phyloP scores from a whole-genome alignment of 2,329 filamentous ascomycete species.

The Incumbomyces delicatus region DNA sequence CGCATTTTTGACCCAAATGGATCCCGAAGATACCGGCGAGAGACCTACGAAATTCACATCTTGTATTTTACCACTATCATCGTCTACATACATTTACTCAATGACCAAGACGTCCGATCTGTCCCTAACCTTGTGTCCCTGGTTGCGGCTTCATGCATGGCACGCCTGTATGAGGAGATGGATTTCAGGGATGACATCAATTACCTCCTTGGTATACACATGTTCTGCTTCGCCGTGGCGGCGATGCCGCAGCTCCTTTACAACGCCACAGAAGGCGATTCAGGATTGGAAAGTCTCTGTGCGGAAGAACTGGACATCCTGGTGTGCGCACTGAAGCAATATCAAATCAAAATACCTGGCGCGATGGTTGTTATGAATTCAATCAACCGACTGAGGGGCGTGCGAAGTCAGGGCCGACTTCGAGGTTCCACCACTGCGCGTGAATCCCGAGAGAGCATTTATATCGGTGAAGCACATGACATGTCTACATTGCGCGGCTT shows the following conservation, averaged over 20 bases:
- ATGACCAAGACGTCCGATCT: not conserved
- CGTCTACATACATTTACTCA: not conserved
- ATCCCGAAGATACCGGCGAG: not conserved
- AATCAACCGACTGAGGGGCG: not conserved
- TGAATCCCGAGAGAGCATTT: too few species aligned
- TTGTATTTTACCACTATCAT: slow-evolving; percentile 1
- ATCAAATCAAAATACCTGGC: slow-evolving; percentile 1
- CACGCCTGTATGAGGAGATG: slow-evolving; percentile 13
- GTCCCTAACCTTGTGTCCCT: slow-evolving; percentile 22
- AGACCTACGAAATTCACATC: not conserved
- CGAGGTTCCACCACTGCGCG: not conserved
- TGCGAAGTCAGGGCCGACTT: not conserved
- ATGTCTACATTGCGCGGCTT: not conserved
- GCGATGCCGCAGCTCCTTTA: slow-evolving; percentile 1
- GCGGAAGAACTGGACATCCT: slow-evolving; percentile 5
- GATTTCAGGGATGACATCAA: slow-evolving; percentile 13
- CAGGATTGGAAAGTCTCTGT: not conserved
- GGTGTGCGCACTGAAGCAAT: not conserved
- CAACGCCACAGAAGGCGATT: not conserved
- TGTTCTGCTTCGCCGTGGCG: slow-evolving; percentile 13
- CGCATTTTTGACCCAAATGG: too few species aligned
- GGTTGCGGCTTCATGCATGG: slow-evolving; percentile 12
- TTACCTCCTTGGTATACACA: slow-evolving; percentile 11
- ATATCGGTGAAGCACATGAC: not conserved
- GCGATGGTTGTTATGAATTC: not conserved